phyloP scores from a whole-genome alignment of 345 rosid species.

The Syzygium oleosum region DNA sequence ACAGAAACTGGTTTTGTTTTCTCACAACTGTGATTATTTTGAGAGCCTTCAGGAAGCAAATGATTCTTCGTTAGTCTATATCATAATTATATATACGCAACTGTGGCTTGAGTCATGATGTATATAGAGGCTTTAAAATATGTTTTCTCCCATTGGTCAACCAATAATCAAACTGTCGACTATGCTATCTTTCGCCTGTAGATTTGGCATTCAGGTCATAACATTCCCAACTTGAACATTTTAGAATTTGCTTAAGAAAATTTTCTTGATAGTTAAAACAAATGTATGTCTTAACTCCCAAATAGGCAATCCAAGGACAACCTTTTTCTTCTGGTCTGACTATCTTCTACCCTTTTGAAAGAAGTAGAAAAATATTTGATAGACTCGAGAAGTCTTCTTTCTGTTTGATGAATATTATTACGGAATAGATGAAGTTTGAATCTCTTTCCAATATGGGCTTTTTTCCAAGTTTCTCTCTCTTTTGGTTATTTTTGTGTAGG shows the following conservation, averaged over 20 bases:
- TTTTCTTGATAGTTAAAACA: neutral
- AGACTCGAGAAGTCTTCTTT: neutral
- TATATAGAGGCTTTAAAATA: neutral
- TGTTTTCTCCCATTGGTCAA: neutral
- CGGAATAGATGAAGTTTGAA: neutral
- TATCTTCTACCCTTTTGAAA: neutral
- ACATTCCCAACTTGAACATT: neutral
- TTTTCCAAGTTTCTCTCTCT: neutral
- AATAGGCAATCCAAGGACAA: neutral
- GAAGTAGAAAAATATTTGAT: neutral
- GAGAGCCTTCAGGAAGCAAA: neutral
- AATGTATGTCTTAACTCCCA: neutral
- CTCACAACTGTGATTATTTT: neutral
- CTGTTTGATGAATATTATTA: neutral
- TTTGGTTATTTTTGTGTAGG: neutral
- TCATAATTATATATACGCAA: neutral
- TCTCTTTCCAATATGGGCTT: neutral
- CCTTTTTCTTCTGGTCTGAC: neutral
- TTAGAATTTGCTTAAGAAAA: neutral
- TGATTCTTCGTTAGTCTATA: neutral
- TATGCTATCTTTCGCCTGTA: neutral
- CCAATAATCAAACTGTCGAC: neutral
- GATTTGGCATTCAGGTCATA: neutral
- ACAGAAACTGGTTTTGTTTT: neutral
- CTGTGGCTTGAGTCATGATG: neutral